Conservation (phyloP, 768 basidiomycete species). For the Exsudoporus frostii region DNA sequence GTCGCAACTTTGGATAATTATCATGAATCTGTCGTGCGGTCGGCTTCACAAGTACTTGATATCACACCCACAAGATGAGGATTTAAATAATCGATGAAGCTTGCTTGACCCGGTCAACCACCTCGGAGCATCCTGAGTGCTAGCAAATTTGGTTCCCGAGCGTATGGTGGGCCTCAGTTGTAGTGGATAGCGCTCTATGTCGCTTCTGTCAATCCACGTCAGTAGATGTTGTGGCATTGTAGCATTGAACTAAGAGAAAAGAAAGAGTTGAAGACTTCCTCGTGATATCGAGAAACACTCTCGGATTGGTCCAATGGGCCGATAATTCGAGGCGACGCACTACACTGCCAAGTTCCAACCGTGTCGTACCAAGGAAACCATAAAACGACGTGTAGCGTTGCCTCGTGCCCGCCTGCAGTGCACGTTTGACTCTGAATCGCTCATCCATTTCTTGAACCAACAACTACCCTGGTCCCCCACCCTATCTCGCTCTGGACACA, state of each 20-base stretch:
- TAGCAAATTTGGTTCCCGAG: background rate
- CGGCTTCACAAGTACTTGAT: no score
- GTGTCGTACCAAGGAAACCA: no score
- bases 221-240: background rate
- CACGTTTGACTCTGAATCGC: background rate
- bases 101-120: no score
- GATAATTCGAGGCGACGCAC: background rate
- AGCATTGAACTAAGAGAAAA: no score
- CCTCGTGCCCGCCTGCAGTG: background rate
- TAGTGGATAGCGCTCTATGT: background rate
- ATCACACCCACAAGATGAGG: background rate
- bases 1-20: background rate
- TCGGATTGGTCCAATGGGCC: no score
- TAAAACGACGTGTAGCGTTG: background rate
- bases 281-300: no score
- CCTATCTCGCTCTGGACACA: background rate
- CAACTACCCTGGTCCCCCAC: no score
- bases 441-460: background rate
- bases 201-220: background rate
- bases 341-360: no score
- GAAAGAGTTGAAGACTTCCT: no score
- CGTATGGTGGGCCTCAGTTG: background rate
- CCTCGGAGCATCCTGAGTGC: background rate
- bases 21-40: background rate
- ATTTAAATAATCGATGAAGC: no score